Conservation (phyloP, 2,329 filamentous ascomycete species). For the Corynespora cassiicola region DNA sequence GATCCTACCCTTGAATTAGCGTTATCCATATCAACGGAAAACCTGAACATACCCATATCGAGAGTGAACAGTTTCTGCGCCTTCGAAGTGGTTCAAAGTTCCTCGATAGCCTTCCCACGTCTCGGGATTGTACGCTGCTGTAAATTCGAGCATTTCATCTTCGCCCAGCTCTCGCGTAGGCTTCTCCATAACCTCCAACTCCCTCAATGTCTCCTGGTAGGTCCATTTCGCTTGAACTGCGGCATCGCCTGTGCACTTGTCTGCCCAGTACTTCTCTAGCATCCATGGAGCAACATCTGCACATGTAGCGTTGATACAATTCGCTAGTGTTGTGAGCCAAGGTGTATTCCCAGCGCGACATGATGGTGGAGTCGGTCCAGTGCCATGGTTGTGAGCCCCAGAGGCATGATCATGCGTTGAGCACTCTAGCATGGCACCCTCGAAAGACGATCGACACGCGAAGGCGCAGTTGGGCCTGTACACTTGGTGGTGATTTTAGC, state of each 20-base stretch:
- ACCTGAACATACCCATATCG: conserved; percentile 18
- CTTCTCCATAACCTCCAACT: conserved; percentile 1
- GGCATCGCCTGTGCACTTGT: conserved; percentile 15
- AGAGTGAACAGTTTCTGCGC: conserved; percentile 16
- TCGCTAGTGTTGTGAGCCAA: conserved; percentile 36
- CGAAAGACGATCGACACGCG: conserved; percentile 24
- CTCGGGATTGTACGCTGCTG: conserved; percentile 5
- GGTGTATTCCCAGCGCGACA: conserved; percentile 30
- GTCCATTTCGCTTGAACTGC: conserved; percentile 20
- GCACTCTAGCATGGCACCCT: conserved; percentile 20
- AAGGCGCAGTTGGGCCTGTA: conserved; percentile 26
- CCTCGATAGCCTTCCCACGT: conserved; percentile 7
- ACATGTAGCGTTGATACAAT: conserved; percentile 35
- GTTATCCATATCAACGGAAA: neutral
- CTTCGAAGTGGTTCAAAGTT: conserved; percentile 14
- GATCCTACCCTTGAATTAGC: conserved; percentile 10
- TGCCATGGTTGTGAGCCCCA: conserved; percentile 10
- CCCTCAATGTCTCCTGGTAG: conserved; percentile 16
- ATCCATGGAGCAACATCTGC: conserved; percentile 16
- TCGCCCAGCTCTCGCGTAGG: conserved; percentile 13
- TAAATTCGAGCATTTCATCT: conserved; percentile 12
- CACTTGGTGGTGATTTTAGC: conserved; percentile 1
- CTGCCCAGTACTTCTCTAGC: conserved; percentile 22
- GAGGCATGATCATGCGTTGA: conserved; percentile 13
- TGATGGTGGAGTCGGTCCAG: conserved; percentile 22